Conservation (phyloP, 148 eudicot species). For the Rhododendron molle region DNA sequence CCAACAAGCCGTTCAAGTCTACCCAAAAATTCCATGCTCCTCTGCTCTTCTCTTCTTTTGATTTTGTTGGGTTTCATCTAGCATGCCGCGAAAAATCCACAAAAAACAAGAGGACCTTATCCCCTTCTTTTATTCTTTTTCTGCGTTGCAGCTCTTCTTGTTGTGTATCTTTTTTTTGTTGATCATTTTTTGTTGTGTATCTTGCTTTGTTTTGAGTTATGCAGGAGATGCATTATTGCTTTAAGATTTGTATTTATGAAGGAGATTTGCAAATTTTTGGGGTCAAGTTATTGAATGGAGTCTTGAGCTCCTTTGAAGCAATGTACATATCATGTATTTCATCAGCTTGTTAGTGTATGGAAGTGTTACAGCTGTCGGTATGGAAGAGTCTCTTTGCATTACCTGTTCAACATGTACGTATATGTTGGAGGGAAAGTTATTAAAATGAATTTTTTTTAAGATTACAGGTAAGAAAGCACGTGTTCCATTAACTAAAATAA, state of each 20-base stretch:
- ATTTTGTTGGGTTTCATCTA: constrained; percentile 14
- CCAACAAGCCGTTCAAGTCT: neutral
- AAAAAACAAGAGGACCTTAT: neutral
- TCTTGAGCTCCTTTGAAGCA: neutral
- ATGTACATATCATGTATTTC: neutral
- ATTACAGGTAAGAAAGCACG: too few relatives aligned
- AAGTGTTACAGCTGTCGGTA: neutral
- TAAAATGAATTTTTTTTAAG: too few relatives aligned
- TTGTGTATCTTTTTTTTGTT: neutral
- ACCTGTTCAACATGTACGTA: neutral
- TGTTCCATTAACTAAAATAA: too few relatives aligned
- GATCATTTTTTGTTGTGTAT: too few relatives aligned
- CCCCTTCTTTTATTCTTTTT: neutral
- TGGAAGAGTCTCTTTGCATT: neutral
- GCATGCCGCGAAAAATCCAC: neutral
- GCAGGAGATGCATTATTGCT: neutral
- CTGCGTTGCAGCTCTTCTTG: neutral
- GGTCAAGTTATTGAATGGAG: neutral
- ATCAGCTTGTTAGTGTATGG: neutral
- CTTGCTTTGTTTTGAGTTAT: neutral
- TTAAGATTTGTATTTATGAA: neutral
- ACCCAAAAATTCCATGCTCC: neutral
- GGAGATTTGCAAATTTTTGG: neutral
- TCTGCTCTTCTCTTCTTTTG: constrained; percentile 11
- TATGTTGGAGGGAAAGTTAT: too few relatives aligned